Conservation (phyloP, 2,329 filamentous ascomycete species). For the Bipolaris cookei region DNA sequence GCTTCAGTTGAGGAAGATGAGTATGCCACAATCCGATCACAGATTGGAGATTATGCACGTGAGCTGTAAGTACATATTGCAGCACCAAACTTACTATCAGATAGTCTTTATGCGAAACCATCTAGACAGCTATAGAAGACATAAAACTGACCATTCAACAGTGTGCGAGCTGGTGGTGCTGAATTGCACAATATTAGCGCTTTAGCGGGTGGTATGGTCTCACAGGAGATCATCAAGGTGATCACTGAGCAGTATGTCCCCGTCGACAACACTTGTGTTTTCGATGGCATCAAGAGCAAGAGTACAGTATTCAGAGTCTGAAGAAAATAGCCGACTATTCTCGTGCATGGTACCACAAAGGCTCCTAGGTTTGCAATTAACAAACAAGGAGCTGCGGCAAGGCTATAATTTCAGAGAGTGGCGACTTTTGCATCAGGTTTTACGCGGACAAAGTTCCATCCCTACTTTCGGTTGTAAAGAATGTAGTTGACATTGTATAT, state of each 20-base stretch:
- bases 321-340: background rate
- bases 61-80: constrained; percentile 51
- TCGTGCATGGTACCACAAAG: background rate
- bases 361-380: background rate
- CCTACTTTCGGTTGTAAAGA: background rate
- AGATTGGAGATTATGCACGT: constrained; percentile 46
- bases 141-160: constrained; percentile 26
- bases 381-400: background rate
- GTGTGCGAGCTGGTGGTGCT: constrained; percentile 76
- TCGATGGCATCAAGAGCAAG: constrained; percentile 66
- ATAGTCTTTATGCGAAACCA: background rate
- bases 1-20: constrained; percentile 52
- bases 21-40: constrained; percentile 46
- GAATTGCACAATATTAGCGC: constrained; percentile 94
- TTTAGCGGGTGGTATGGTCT: constrained; percentile 86
- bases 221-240: constrained; percentile 95
- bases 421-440: background rate
- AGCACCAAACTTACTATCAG: background rate
- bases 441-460: background rate
- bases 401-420: background rate
- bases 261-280: constrained; percentile 68
- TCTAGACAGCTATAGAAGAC: background rate
- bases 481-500: background rate
- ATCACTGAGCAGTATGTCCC: constrained; percentile 73
- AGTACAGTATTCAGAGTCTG: constrained; percentile 58